Evolutionary conservation across 805 yeast species (phyloP).

Genomic region (Ogataea methanolica): DNA sequence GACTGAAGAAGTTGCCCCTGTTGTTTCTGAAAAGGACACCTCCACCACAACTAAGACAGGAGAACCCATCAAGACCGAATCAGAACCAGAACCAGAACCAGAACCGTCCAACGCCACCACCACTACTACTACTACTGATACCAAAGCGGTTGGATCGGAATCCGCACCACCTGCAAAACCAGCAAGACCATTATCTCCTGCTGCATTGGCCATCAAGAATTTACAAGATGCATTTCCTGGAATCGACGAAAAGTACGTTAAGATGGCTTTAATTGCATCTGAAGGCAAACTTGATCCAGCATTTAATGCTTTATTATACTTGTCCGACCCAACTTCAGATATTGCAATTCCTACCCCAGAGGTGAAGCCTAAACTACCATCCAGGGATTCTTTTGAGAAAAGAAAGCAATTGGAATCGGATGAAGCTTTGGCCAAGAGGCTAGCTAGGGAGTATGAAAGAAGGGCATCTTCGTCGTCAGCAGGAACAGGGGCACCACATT

Average conservation of each 20-base stretch:
- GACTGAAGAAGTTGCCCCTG: not conserved
- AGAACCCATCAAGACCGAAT: not conserved
- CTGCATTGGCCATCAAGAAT: constrained; percentile 48
- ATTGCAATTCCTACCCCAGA: constrained; percentile 45
- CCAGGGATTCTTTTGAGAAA: constrained; percentile 28
- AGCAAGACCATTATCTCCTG: constrained; percentile 59
- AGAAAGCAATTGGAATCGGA: constrained; percentile 40
- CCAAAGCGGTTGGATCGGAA: constrained; percentile 1
- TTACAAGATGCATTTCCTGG: constrained; percentile 84
- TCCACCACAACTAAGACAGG: not conserved
- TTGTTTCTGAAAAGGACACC: not conserved
- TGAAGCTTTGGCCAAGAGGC: constrained; percentile 74
- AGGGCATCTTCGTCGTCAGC: constrained; percentile 4
- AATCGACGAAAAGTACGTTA: constrained; percentile 62
- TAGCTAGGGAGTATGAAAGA: constrained; percentile 58
- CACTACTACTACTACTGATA: not conserved
- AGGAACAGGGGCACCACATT: too few species aligned
- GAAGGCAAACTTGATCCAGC: constrained; percentile 79
- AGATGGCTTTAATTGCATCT: constrained; percentile 82
- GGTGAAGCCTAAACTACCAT: constrained; percentile 29
- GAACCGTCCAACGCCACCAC: not conserved
- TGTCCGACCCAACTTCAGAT: constrained; percentile 66
- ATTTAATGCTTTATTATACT: constrained; percentile 77
- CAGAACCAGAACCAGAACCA: not conserved
- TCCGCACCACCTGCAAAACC: constrained; percentile 45